Conservation (phyloP, 73 alveolate genomes). For the Paramecium pentaurelia region DNA sequence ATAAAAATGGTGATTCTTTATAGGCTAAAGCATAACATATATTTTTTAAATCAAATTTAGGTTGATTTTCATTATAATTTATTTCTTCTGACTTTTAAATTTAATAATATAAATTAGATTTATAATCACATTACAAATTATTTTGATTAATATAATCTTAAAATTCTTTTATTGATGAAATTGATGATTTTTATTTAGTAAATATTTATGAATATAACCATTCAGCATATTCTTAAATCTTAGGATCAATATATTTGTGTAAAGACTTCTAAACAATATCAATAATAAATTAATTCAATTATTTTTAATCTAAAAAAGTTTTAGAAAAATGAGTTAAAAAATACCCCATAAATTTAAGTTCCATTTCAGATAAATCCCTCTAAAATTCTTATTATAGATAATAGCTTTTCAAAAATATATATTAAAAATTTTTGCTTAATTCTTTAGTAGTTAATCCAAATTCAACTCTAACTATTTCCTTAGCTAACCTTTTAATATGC, state of each 20-base stretch:
- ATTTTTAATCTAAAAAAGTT: not conserved
- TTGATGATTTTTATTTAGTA: not conserved
- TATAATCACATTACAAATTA: not conserved
- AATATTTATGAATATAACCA: not conserved
- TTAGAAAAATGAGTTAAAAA: not conserved
- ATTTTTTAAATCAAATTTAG: not conserved
- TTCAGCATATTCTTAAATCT: not conserved
- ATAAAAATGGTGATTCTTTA: not conserved
- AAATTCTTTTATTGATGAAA: not conserved
- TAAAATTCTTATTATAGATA: not conserved
- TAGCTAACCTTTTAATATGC: not conserved
- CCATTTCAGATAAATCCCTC: not conserved
- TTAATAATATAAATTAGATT: not conserved
- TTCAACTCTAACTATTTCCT: not conserved
- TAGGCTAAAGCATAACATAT: not conserved
- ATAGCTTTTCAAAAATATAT: not conserved
- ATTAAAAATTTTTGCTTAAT: not conserved
- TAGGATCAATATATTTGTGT: not conserved
- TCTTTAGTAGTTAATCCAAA: not conserved
- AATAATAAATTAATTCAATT: not conserved
- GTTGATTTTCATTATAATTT: not conserved
- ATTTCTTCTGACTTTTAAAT: not conserved
- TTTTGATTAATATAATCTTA: not conserved
- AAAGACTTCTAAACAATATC: not conserved
- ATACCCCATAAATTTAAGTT: not conserved